Base-by-base conservation (phyloP, 2,329 filamentous ascomycete species). In the Hypoxylon sp. region DNA sequence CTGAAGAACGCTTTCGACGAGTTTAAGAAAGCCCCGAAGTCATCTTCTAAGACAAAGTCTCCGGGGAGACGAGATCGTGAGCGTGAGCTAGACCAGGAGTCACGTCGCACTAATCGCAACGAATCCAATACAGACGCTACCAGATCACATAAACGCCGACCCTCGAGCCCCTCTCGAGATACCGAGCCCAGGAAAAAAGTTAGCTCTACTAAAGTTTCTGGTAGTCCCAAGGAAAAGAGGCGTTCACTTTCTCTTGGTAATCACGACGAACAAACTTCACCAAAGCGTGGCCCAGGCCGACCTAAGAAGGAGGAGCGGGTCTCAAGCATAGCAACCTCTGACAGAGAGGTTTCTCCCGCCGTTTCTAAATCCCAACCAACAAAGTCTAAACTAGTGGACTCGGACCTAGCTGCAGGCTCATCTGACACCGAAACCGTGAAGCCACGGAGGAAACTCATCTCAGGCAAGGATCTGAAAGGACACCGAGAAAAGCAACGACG, bases 1-100 rank as follows among this genome's bases (percentile, higher is more conserved):
- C 80, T 99, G 52, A 94, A 94, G 77, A 86, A 90, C 41, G 88
- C 91, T 2, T 94, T 90, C 71, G 90, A 94, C 63, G 86, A 87
- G 30, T 88, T 87, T 72, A 87, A 84, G 70, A 87, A 86, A 60
- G 78, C 78, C 1, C 82, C 85, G 53, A 87, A 85, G 69, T 82
- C 84, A 69, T 82, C 84, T 19, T 72, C 78, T 17, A 89, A 86
- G 70, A 80, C 78, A 2, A 87, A 85, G 63, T 86, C 87, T 19
- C 86, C 87, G 1, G 80, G 74, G 30, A 80, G 72, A 32, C 74
- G 76, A 10, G 75, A 75, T 45, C 80, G 82, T 25, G 76, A 77
- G 45, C 80, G 82, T 32, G 85, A 83, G 17, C 69, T 76, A 6
- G 82, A 83, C 2, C 70, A 74, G 4, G 82, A 87, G 41, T 74